These are phyloP conservation scores for Pseudopyricularia cyperi DNA, from an alignment of 2,329 filamentous ascomycete genomes.

Conservation along the genomic window DNA sequence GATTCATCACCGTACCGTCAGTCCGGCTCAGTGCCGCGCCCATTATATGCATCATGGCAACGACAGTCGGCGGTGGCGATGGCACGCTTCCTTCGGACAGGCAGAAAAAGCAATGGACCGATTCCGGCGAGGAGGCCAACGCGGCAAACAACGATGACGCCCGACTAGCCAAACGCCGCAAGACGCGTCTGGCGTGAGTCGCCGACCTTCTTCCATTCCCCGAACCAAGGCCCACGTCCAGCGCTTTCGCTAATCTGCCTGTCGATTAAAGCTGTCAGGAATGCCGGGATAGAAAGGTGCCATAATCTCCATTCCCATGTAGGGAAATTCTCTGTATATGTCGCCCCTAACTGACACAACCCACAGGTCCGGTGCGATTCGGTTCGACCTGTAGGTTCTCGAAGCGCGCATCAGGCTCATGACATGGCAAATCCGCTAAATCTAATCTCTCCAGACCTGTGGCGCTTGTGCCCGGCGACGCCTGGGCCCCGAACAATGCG, in stretches of 20 bases:
- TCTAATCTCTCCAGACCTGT: not conserved
- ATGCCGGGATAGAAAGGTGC: slow-evolving; percentile 3
- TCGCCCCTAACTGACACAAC: not conserved
- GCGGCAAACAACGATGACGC: not conserved
- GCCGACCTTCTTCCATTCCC: not conserved
- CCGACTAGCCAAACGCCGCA: slow-evolving; percentile 3
- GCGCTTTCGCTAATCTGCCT: not conserved
- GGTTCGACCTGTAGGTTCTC: not conserved
- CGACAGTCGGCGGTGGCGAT: not conserved
- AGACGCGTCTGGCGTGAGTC: slow-evolving; percentile 2
- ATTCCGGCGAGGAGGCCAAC: not conserved
- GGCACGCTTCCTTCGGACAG: not conserved
- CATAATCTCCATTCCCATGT: not conserved
- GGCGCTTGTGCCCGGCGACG: slow-evolving; percentile 1
- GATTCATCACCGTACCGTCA: too few species aligned
- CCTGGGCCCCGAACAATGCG: slow-evolving; percentile 1
- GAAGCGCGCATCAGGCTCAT: not conserved
- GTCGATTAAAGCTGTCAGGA: not conserved
- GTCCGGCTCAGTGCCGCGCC: not conserved
- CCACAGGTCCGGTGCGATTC: slow-evolving; percentile 2
- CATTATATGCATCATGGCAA: not conserved
- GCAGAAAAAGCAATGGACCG: not conserved
- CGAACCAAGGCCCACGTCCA: not conserved
- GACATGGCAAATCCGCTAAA: not conserved
- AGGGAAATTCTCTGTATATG: not conserved